Base-by-base conservation (phyloP, 306 rosid species). In the Sophora flavescens region DNA sequence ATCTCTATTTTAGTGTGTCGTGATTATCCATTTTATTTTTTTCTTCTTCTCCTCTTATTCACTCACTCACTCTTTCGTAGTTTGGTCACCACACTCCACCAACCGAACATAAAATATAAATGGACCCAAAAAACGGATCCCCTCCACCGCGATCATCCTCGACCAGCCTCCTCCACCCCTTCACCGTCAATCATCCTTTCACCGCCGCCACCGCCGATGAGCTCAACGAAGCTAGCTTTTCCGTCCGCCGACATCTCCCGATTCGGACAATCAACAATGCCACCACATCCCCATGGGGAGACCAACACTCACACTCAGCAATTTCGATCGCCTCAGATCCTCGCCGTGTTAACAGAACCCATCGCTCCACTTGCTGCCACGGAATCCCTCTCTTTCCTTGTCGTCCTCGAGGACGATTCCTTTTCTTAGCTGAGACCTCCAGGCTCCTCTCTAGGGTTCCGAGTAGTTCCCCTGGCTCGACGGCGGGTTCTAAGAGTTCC, bases 171-270 rank as follows among this genome's bases (percentile, higher is more conserved):
- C 90, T 91, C 63, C 76, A 74, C 0, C 10, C 84, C 2, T 87
- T 83, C 88, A 74, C 86, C 22, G 22, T 22, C 51, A 77, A 63
- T 76, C 84, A 22, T 3, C 63, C 90, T 1, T 63, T 84, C 0
- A 28, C 83, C 12, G 0, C 39, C 17, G 1, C 50, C 15, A 16
- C 30, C 3, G 0, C 71, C 84, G 91, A 87, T 4, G 97, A 93
- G 74, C 86, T 93, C 53, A 74, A 80, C 83, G 97, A 93, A 64
- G 91, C 92, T 8, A 91, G 61, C 78, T 93, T 3, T 91, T 91
- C 68, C 91, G 97, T 77, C 86, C 22, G 54, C 66, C 36, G 93
- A 91, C 3, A n/a, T 56, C 52, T 50, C 87, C n/a, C 22, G 87
- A 81, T 45, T 62, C 86, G 17, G 72, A 68, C 28, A 67, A 77